A percentile compares a stretch with the other conserved stretches of the same genome.
Conservation (phyloP, 2,329 filamentous ascomycete genomes). For the Pezizomycotina sp. region DNA sequence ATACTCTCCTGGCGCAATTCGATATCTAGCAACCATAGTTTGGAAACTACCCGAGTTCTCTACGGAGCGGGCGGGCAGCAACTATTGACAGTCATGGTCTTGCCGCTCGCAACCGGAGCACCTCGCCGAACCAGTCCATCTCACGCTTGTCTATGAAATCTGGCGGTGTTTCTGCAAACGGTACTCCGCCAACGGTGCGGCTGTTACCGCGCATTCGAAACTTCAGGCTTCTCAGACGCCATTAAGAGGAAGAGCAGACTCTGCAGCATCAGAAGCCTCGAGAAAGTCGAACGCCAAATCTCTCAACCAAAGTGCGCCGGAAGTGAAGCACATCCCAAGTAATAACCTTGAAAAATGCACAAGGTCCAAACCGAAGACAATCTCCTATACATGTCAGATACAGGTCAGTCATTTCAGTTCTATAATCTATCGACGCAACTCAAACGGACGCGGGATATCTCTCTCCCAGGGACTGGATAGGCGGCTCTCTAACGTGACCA, state of each 20-base stretch:
- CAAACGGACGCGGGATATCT: conserved; percentile 21
- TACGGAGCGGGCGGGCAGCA: conserved; percentile 9
- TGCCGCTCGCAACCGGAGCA: conserved; percentile 25
- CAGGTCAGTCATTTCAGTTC: conserved; percentile 15
- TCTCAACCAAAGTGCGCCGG: conserved; percentile 14
- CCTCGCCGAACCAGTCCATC: conserved; percentile 25
- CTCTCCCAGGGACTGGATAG: conserved; percentile 31
- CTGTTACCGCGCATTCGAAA: conserved; percentile 11
- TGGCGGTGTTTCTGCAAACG: too few species aligned
- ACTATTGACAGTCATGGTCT: conserved; percentile 35
- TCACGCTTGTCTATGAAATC: conserved; percentile 22
- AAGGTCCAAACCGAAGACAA: conserved; percentile 13
- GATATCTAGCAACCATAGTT: conserved; percentile 37
- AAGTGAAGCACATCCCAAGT: conserved; percentile 2
- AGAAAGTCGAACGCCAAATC: conserved; percentile 11
- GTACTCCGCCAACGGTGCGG: conserved; percentile 14
- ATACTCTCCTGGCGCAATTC: conserved; percentile 79
- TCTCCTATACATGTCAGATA: conserved; percentile 11
- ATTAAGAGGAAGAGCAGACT: conserved; percentile 12
- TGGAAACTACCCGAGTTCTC: conserved; percentile 29
- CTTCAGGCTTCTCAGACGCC: conserved; percentile 11
- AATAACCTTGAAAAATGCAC: conserved; percentile 8
- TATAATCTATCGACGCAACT: conserved; percentile 15
- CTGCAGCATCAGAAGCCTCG: conserved; percentile 9
- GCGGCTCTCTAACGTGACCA: conserved; percentile 44